Percentiles rank a stretch among this genome's conserved stretches.
phyloP scores from a whole-genome alignment of 2,329 filamentous ascomycete species.

The Chaetomium strumarium region DNA sequence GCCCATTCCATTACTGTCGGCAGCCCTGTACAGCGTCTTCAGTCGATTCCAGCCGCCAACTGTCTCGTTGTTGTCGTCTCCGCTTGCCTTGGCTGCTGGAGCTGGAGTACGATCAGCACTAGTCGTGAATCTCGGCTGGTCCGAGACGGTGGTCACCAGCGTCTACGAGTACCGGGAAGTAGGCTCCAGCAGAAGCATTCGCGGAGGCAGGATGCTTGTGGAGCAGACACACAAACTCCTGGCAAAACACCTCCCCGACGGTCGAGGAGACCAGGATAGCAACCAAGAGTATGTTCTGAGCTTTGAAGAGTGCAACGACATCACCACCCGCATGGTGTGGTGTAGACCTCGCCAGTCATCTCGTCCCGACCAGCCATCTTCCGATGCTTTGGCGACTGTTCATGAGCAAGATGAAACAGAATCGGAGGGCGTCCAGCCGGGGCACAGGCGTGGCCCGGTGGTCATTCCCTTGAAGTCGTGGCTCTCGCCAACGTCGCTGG shows the following conservation, averaged over 20 bases:
- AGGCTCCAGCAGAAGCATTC: constrained; percentile 59
- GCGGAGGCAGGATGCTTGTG: constrained; percentile 68
- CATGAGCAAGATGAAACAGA: constrained; percentile 52
- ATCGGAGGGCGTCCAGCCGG: constrained; percentile 17
- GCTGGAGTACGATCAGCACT: constrained; percentile 82
- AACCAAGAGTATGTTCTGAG: constrained; percentile 39
- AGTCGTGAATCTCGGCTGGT: constrained; percentile 88
- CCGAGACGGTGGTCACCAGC: constrained; percentile 77
- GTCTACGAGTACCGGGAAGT: constrained; percentile 90
- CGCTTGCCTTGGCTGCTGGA: constrained; percentile 67
- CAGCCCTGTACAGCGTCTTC: constrained; percentile 73
- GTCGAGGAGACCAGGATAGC: constrained; percentile 20
- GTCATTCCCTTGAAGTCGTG: constrained; percentile 44
- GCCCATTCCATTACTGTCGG: constrained; percentile 71
- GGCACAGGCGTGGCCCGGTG: constrained; percentile 27
- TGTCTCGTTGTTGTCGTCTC: constrained; percentile 72
- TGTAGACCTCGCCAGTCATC: constrained; percentile 48
- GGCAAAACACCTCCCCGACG: constrained; percentile 36
- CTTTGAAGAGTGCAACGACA: constrained; percentile 78
- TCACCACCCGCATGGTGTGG: constrained; percentile 71
- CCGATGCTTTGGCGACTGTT: constrained; percentile 44
- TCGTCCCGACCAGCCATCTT: constrained; percentile 19
- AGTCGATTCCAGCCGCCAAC: constrained; percentile 71
- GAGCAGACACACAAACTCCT: constrained; percentile 63
- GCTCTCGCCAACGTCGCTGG: constrained; percentile 47